These are phyloP conservation scores for Microsporum audouinii DNA, from an alignment of 2,329 filamentous ascomycete genomes.

Conservation along the genomic window DNA sequence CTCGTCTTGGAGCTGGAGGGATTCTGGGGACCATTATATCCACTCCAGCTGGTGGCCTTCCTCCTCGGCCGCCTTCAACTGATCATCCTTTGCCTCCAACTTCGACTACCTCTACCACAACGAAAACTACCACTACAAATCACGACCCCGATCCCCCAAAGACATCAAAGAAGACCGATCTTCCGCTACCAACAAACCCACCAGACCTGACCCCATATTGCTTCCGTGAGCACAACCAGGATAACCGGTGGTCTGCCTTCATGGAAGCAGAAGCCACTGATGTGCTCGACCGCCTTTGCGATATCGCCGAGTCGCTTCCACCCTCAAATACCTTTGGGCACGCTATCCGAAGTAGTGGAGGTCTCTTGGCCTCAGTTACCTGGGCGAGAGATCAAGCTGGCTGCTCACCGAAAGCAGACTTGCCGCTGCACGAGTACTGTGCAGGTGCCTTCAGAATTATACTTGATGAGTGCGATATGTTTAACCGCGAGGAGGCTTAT, in stretches of 20 bases:
- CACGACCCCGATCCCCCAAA: not conserved
- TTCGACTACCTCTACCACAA: no score
- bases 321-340: not conserved
- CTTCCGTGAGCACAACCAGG: not conserved
- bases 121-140: not conserved
- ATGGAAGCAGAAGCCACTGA: not conserved
- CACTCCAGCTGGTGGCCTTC: no score
- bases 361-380: not conserved
- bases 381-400: not conserved
- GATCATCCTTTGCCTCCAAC: no score
- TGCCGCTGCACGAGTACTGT: not conserved
- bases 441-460: not conserved
- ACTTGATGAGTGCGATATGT: not conserved
- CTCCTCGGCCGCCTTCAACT: no score
- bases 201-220: not conserved
- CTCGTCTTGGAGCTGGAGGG: no score
- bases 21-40: no score
- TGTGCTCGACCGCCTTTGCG: not conserved
- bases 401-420: not conserved
- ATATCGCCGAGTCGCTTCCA: not conserved
- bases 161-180: not conserved
- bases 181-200: not conserved
- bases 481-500: not conserved
- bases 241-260: not conserved
- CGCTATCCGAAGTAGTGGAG: not conserved